Base-by-base conservation (phyloP, 75 land plant species). In the Ceratopteris richardii region DNA sequence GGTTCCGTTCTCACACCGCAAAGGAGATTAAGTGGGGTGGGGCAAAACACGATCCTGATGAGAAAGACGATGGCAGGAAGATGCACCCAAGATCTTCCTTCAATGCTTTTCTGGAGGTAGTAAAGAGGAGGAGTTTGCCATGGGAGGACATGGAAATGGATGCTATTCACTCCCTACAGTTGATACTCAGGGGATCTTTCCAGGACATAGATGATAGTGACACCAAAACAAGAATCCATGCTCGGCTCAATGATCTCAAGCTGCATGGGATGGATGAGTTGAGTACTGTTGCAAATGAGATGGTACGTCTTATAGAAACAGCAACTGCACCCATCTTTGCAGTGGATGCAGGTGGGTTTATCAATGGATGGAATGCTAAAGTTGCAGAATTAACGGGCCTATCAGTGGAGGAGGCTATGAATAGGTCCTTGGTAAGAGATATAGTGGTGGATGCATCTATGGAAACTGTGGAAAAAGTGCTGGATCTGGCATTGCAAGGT, bases 91-190 rank as follows among this genome's bases (percentile, higher is more conserved):
- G 99, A 6, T 86, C 92, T 0, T 95, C 99, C 2, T 95, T 95
- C 68, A 83, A 90, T 57, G 99, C 92, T 29, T 95, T 95, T 60
- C 42, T 90, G 22, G 99, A 95, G 62, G 97, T 95, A 40, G 92
- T 95, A 20, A 95, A 95, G 70, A 74, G 82, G 54, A 74, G 88
- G 53, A 95, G 99, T 62, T 64, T 81, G 58, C 97, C 97, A 7
- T 95, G 99, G 99, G 99, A 95, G 51, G 94, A 83, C 68, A 78
- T 89, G 17, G 99, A 95, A 56, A 90, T 95, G 95, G 97, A 95
- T 71, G 99, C 99, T 2, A 95, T 95, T 29, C 96, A 95, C 51
- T 95, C 99, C 0, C 66, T 95, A 71, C 99, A 90, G 72, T 81
- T 90, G 46, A 95, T 95, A 54, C 66, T 95, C 30, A 75, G 99